Evolutionary conservation across 257 asterid genomes (phyloP), one percentile per base, ranked within the genome.

Genomic region (Lantana camara): DNA sequence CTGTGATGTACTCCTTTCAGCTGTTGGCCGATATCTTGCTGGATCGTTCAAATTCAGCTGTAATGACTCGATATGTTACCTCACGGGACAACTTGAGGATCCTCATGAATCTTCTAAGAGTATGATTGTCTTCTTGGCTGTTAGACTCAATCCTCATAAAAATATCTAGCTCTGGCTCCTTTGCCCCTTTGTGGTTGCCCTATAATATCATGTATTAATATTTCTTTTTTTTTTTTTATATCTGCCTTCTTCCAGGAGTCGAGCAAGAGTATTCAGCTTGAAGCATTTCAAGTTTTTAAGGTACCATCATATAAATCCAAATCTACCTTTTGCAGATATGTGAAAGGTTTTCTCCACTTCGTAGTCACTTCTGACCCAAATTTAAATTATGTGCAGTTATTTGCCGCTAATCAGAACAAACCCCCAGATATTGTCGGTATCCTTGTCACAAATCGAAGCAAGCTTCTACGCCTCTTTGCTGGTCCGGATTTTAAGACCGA

Each of bases 261-360:
- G 0, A 86, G 95, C 91, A 91, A 91, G 81, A 91, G 89, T 73
- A 91, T 91, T 68, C 95, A 88, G 73, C 78, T 91, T 6, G 98
- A 91, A 68, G 95, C 98, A 19, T 91, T 91, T 75, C 98, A 91
- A 63, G 94, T 91, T 62, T 91, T 91, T 46, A 91, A 91, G 98
- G 98, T 91, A 81, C 59, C 16, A 32, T 20, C 37, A 15, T 45
- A 46, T 42, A 35, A 27, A 51, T 15, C 53, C 14, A 17, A 6
- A 21, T 61, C 11, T 1, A 75, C 44, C 64, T 50, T 27, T 38
- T 23, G 14, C 54, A 55, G 35, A 13, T 29, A 49, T 8, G 27
- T 20, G 22, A 49, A 48, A 27, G 10, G 5, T 12, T 64, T 53
- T 57, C 9, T 5, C 30, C 34, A 24, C 37, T 57, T 35, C 1